Evolutionary conservation across 2,329 filamentous ascomycete species (phyloP).

Genomic region (Alternaria ethzedia): DNA sequence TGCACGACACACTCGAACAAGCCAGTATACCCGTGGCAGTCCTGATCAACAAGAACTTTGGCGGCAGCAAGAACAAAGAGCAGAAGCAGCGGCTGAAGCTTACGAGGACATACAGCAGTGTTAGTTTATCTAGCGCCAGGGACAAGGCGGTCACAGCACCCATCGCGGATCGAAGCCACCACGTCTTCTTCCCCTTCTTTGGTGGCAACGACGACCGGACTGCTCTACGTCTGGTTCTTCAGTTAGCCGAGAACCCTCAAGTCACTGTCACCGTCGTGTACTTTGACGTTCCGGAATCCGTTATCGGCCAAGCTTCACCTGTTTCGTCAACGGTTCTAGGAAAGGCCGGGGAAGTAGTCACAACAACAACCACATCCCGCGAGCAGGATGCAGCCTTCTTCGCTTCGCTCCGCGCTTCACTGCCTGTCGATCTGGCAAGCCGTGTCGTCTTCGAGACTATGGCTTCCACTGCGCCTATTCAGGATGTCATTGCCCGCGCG

Average conservation of each 20-base stretch:
- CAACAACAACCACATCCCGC: constrained; percentile 11
- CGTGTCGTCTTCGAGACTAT: constrained; percentile 66
- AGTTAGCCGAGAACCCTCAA: constrained; percentile 78
- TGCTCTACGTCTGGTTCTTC: constrained; percentile 80
- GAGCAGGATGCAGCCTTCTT: constrained; percentile 64
- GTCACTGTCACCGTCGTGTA: constrained; percentile 79
- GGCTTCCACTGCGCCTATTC: constrained; percentile 39
- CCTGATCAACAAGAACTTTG: constrained; percentile 77
- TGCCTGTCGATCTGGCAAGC: constrained; percentile 58
- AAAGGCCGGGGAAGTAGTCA: constrained; percentile 22
- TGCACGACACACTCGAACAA: constrained; percentile 69
- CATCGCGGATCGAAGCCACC: constrained; percentile 73
- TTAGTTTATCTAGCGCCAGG: constrained; percentile 60
- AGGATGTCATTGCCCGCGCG: constrained; percentile 61
- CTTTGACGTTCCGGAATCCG: constrained; percentile 50
- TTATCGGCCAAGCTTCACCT: constrained; percentile 18
- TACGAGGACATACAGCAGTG: constrained; percentile 38
- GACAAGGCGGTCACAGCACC: constrained; percentile 63
- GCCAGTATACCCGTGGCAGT: constrained; percentile 74
- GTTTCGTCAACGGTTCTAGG: constrained; percentile 8
- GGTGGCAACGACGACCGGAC: constrained; percentile 82
- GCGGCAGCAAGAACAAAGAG: constrained; percentile 53
- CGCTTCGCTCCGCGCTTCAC: constrained; percentile 61
- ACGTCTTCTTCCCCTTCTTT: constrained; percentile 86
- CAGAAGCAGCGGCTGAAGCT: constrained; percentile 21